These are phyloP conservation scores for Rhododendron vialii DNA, from an alignment of 148 eudicot species.

Conservation along the genomic window DNA sequence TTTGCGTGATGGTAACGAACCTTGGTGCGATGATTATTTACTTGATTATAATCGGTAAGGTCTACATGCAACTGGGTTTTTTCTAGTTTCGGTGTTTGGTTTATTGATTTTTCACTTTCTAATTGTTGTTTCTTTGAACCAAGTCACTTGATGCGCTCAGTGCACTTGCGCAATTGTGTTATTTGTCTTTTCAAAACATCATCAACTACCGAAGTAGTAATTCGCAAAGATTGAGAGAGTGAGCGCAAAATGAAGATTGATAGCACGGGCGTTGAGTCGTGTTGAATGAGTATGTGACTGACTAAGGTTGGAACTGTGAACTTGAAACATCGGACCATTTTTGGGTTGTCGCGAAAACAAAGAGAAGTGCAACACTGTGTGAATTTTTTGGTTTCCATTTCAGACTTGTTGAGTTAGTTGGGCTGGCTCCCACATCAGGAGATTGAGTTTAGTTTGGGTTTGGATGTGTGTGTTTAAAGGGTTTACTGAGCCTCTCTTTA, in stretches of 20 bases:
- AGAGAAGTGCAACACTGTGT: not conserved
- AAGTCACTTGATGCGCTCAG: not conserved
- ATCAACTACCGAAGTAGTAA: not conserved
- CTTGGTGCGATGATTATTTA: slow-evolving; percentile 74
- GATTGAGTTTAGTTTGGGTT: too few relatives aligned
- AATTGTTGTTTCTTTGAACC: not conserved
- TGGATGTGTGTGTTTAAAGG: too few relatives aligned
- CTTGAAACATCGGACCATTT: too few relatives aligned
- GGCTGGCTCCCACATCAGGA: too few relatives aligned
- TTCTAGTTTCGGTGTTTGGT: not conserved
- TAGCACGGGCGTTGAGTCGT: too few relatives aligned
- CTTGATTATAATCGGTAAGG: slow-evolving; percentile 72
- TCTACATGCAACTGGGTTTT: not conserved
- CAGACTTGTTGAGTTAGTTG: not conserved
- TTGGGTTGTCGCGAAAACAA: not conserved
- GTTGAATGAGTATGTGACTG: not conserved
- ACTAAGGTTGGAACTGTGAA: not conserved
- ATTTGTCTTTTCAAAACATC: not conserved
- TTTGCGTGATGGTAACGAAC: slow-evolving; percentile 64
- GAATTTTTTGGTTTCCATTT: not conserved
- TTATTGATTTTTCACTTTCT: not conserved
- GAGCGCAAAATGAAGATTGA: not conserved
- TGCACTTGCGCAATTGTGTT: not conserved
- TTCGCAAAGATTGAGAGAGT: not conserved
- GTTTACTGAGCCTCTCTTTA: too few relatives aligned